Evolutionary conservation across 2,329 filamentous ascomycete species (phyloP).

Genomic region (Cercospora citrullina): DNA sequence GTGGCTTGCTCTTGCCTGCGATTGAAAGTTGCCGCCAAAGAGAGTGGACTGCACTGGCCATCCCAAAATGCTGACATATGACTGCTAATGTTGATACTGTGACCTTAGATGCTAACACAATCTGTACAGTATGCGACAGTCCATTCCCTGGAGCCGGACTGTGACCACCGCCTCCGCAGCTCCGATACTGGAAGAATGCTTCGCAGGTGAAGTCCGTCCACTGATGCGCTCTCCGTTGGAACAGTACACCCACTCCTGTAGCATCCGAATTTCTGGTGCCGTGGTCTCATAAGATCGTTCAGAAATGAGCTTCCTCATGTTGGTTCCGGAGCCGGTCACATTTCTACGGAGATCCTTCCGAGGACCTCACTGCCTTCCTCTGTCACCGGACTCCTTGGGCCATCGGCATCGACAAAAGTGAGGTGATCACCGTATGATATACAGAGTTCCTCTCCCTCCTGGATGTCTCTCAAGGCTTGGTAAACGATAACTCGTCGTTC

Average conservation of each 20-base stretch:
- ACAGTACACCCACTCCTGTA: background rate
- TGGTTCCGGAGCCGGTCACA: background rate
- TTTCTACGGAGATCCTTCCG: slow-evolving; percentile 38
- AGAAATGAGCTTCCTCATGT: background rate
- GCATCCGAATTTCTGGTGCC: background rate
- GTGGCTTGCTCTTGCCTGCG: background rate
- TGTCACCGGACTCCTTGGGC: slow-evolving; percentile 19
- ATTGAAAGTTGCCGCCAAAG: too few relatives aligned
- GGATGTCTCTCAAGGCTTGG: slow-evolving; percentile 51
- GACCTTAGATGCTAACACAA: background rate
- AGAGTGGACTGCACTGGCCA: background rate
- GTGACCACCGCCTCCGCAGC: background rate
- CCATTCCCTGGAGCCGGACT: background rate
- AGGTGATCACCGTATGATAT: slow-evolving; percentile 52
- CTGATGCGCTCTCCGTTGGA: background rate
- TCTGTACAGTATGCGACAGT: background rate
- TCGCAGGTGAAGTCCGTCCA: background rate
- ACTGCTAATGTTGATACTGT: background rate
- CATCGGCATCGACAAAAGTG: slow-evolving; percentile 50
- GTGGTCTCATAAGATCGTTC: background rate
- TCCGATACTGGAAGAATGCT: background rate
- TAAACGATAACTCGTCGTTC: slow-evolving; percentile 51
- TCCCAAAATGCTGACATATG: background rate
- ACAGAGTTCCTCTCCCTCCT: slow-evolving; percentile 56
- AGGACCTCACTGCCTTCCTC: slow-evolving; percentile 43